Conservation (phyloP, 2,329 filamentous ascomycete genomes). For the Stachybotrys chartarum region DNA sequence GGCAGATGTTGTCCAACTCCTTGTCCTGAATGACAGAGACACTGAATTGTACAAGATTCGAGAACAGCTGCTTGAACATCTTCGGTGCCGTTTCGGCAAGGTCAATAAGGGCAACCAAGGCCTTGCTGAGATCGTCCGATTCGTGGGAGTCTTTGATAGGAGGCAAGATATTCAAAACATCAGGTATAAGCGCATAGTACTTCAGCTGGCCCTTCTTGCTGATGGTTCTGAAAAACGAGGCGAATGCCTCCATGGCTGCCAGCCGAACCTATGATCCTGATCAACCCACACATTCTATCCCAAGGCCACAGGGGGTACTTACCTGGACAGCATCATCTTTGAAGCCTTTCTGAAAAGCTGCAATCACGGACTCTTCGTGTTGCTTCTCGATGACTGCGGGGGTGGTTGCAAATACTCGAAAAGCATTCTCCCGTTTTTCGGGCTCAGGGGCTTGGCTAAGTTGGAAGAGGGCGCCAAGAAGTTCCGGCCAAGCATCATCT, state of each 20-base stretch:
- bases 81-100: constrained; percentile 89
- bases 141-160: constrained; percentile 89
- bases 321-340: constrained; percentile 78
- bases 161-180: constrained; percentile 88
- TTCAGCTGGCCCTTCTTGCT: constrained; percentile 82
- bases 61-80: constrained; percentile 96
- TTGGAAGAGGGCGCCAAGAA: constrained; percentile 79
- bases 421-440: constrained; percentile 84
- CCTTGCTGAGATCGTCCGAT: constrained; percentile 84
- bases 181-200: constrained; percentile 80
- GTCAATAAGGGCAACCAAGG: constrained; percentile 85
- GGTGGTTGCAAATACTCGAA: constrained; percentile 90
- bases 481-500: constrained; percentile 85
- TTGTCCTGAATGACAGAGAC: constrained; percentile 94
- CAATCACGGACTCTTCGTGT: constrained; percentile 83
- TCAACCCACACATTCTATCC: constrained; percentile 1
- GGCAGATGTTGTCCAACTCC: constrained; percentile 79
- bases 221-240: constrained; percentile 89
- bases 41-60: constrained; percentile 85
- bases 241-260: constrained; percentile 93
- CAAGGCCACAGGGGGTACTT: constrained; percentile 20
- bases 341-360: constrained; percentile 86
- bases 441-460: constrained; percentile 80
- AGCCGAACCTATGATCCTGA: constrained; percentile 62
- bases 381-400: constrained; percentile 94